Conservation (phyloP, 163 green algal genomes). For the Chlorella variabilis region DNA sequence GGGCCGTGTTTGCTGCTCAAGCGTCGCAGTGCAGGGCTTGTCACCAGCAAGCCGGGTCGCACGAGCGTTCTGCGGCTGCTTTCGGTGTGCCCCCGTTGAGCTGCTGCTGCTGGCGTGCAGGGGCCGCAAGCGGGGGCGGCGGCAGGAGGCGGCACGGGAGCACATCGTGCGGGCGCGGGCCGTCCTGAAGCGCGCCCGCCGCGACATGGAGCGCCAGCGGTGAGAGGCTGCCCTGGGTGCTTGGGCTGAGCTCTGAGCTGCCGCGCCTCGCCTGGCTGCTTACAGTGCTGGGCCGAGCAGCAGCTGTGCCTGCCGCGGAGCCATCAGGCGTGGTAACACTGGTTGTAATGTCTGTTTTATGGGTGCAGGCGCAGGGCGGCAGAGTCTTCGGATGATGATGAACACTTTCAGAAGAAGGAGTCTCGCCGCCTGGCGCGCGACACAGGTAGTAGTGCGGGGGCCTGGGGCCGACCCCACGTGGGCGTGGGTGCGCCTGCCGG, state of each 20-base stretch:
- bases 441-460: slow-evolving; percentile 17
- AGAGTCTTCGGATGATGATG: slow-evolving; percentile 72
- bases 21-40: background rate
- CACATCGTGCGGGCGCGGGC: slow-evolving; percentile 18
- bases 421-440: slow-evolving; percentile 56
- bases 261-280: too few relatives aligned
- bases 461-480: too few relatives aligned
- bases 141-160: background rate
- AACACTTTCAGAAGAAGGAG: slow-evolving; percentile 75
- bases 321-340: too few relatives aligned
- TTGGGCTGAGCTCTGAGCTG: too few relatives aligned
- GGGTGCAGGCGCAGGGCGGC: slow-evolving; percentile 6
- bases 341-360: too few relatives aligned
- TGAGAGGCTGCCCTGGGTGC: background rate
- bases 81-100: background rate
- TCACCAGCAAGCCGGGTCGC: too few relatives aligned
- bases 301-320: too few relatives aligned
- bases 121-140: slow-evolving; percentile 19
- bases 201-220: slow-evolving; percentile 16
- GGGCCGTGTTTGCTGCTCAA: background rate
- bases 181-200: slow-evolving; percentile 27
- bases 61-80: too few relatives aligned
- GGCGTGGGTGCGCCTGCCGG: too few relatives aligned
- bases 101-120: slow-evolving; percentile 2
- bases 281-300: too few relatives aligned